Percentiles rank a stretch among this genome's conserved stretches.
Conservation (phyloP, 2,329 filamentous ascomycete genomes). For the Uncinocarpus reesii region DNA sequence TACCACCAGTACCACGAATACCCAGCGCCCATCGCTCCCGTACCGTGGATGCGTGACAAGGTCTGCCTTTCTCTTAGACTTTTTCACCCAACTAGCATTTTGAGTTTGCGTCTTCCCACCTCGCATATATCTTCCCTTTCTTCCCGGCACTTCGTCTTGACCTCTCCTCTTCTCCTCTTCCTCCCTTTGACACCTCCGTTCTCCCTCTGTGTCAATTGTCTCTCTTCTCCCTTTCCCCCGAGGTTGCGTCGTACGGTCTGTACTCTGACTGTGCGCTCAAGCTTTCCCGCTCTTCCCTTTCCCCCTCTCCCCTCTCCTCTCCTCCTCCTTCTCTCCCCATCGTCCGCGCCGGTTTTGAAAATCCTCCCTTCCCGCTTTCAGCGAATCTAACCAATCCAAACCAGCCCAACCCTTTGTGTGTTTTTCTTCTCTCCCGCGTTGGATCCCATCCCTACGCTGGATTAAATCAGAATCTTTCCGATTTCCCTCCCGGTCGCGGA, state of each 20-base stretch:
- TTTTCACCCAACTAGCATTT: conserved; percentile 1
- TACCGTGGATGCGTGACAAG: conserved; percentile 3
- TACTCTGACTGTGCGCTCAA: conserved; percentile 10
- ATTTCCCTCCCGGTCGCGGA: conserved; percentile 1
- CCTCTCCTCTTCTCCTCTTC: conserved; percentile 12
- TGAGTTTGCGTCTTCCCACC: conserved; percentile 11
- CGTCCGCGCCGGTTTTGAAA: conserved; percentile 11
- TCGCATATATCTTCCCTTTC: conserved; percentile 14
- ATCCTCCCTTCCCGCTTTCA: neutral
- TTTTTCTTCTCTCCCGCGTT: neutral
- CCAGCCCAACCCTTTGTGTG: neutral
- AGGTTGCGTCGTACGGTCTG: conserved; percentile 7
- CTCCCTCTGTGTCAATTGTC: conserved; percentile 10
- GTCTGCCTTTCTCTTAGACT: conserved; percentile 6
- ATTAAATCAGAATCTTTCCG: conserved; percentile 1
- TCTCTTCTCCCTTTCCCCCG: neutral
- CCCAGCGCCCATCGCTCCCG: conserved; percentile 4
- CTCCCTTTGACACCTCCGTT: conserved; percentile 11
- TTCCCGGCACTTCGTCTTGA: conserved; percentile 7
- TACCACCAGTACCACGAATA: conserved; percentile 10
- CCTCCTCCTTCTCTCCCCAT: conserved; percentile 9
- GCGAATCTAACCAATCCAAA: neutral
- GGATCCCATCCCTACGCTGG: neutral
- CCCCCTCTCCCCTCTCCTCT: conserved; percentile 5
- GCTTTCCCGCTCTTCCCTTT: neutral